These are phyloP conservation scores for Geotrichum australiense DNA, from an alignment of 1,139 yeast genomes.

Conservation along the genomic window DNA sequence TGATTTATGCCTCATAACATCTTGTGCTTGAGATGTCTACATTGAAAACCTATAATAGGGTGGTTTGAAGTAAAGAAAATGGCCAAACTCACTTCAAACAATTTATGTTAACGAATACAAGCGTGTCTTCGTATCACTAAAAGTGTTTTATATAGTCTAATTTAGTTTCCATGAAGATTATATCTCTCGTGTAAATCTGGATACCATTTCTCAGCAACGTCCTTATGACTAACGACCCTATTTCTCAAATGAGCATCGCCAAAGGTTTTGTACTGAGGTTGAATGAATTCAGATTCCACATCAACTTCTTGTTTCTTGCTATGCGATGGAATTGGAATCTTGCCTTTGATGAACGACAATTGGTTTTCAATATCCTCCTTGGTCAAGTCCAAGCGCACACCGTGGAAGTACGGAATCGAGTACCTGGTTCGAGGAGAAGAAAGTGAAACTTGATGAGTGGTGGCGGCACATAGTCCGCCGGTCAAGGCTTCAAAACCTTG, in stretches of 20 bases:
- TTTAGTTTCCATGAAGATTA: too few species aligned
- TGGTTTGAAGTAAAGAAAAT: too few species aligned
- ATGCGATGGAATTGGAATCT: constrained; percentile 30
- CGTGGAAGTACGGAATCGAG: constrained; percentile 36
- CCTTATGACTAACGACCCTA: constrained; percentile 59
- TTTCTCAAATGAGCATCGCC: constrained; percentile 59
- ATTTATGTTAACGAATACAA: too few species aligned
- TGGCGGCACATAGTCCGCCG: constrained; percentile 43
- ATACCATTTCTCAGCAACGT: constrained; percentile 59
- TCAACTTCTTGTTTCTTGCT: constrained; percentile 27
- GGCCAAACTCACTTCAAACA: too few species aligned
- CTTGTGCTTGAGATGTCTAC: too few species aligned
- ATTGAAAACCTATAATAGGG: too few species aligned
- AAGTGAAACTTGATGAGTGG: constrained; percentile 62
- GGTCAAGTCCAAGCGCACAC: constrained; percentile 31
- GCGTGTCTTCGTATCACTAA: too few species aligned
- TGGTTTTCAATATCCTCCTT: constrained; percentile 28
- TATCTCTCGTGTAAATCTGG: constrained; percentile 40
- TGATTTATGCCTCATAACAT: too few species aligned
- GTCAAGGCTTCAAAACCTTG: constrained; percentile 38
- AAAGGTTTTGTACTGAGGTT: constrained; percentile 33
- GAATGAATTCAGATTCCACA: constrained; percentile 34
- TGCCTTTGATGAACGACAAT: constrained; percentile 25
- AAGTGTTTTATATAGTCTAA: too few species aligned
- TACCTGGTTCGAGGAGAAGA: constrained; percentile 38